phyloP scores from a whole-genome alignment of 306 rosid genomes.

The Prunus fruticosa region DNA sequence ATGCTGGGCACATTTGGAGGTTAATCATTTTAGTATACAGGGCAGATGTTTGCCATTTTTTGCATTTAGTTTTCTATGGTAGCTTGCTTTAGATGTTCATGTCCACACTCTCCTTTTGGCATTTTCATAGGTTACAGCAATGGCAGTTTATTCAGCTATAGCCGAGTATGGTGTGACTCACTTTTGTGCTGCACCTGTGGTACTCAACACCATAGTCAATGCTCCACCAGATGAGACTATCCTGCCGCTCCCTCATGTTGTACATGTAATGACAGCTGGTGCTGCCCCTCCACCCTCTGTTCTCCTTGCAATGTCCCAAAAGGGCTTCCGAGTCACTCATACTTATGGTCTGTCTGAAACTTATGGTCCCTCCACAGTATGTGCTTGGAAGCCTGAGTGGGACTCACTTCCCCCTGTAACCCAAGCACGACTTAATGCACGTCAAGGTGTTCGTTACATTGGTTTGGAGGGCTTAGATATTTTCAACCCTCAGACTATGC shows the following conservation, averaged over 20 bases:
- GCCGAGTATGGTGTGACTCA: conserved; percentile 71
- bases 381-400: conserved; percentile 98
- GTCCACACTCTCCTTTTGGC: not conserved
- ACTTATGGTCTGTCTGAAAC: conserved; percentile 94
- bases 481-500: conserved; percentile 53
- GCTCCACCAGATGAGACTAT: conserved; percentile 64
- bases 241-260: conserved; percentile 84
- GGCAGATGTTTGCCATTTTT: not conserved
- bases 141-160: conserved; percentile 71
- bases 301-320: conserved; percentile 61
- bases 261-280: conserved; percentile 82
- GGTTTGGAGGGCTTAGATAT: conserved; percentile 73
- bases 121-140: conserved; percentile 66
- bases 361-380: conserved; percentile 77
- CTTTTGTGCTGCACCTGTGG: conserved; percentile 96
- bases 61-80: not conserved
- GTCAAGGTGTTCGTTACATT: conserved; percentile 82
- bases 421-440: conserved; percentile 70
- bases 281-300: conserved; percentile 94
- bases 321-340: conserved; percentile 82
- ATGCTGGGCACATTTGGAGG: not conserved
- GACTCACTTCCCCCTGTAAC: conserved; percentile 54
- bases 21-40: not conserved
- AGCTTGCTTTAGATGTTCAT: conserved; percentile 3
- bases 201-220: conserved; percentile 77